Base-by-base conservation (phyloP, 1,284 basidiomycete genomes). In the Malassezia sp. region DNA sequence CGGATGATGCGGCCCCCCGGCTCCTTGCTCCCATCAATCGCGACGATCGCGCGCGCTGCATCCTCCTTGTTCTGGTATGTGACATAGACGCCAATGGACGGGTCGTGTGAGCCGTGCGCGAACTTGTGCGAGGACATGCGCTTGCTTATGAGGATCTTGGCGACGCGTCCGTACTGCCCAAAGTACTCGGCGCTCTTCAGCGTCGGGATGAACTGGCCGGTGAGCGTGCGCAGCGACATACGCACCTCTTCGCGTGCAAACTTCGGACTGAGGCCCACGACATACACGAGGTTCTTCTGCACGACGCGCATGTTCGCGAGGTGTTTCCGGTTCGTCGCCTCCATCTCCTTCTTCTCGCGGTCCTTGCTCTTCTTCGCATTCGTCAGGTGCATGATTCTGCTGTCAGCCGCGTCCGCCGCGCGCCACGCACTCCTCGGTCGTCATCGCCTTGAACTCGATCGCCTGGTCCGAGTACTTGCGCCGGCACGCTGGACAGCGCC, bases 171-270 rank as follows among this genome's bases (percentile, higher is more conserved):
- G 72, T 96, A 97, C 71, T 95, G 89, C 5, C 93, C 93, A 72
- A 97, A 97, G 72, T 93, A 95, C 59, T 99, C 93, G 64, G 83
- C 84, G 11, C 88, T 90, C 41, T 90, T 85, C 33, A 99, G 75
- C 10, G 89, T 88, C 2, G 89, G 83, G 54, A 96, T 86, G 37
- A 93, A 81, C n/a, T n/a, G n/a, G n/a, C n/a, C n/a, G n/a, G n/a
- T n/a, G n/a, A n/a, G n/a, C n/a, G n/a, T n/a, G n/a, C n/a, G n/a
- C n/a, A n/a, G n/a, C n/a, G n/a, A n/a, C n/a, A n/a, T n/a, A n/a
- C n/a, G n/a, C n/a, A n/a, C n/a, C 86, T 99, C 93, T 73, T 96
- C 89, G 70, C 87, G 90, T 37, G 85, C 90, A 71, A 87, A 84
- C 56, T 83, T 78, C 76, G 83, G 87, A 80, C 76, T 73, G 60